A percentile compares a stretch with the other conserved stretches of the same genome.
phyloP scores from a whole-genome alignment of 805 yeast species.

The Torulaspora delbrueckii region DNA sequence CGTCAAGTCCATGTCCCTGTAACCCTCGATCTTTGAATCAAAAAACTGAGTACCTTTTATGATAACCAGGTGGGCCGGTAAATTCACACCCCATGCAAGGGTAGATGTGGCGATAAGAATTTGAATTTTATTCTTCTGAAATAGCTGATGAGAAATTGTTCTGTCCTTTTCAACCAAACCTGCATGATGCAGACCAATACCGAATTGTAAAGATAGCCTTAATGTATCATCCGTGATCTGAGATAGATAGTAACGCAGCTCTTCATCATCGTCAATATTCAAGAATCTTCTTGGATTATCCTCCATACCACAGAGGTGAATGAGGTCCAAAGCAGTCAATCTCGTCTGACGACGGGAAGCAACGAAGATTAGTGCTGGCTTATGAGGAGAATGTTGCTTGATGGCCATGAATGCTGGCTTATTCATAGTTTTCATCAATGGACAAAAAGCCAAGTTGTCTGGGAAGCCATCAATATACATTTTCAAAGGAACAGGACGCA shows the following conservation, averaged over 20 bases:
- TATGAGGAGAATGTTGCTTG: conserved; percentile 86
- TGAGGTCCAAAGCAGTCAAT: conserved; percentile 71
- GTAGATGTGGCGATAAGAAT: conserved; percentile 95
- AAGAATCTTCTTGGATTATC: conserved; percentile 61
- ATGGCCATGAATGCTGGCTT: conserved; percentile 89
- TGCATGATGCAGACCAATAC: conserved; percentile 95
- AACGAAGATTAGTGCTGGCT: conserved; percentile 93
- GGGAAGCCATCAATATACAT: conserved; percentile 86
- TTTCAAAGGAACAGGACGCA: conserved; percentile 89
- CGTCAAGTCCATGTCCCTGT: conserved; percentile 85
- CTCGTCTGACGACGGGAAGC: conserved; percentile 93
- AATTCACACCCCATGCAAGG: conserved; percentile 98
- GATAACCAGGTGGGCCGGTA: conserved; percentile 98
- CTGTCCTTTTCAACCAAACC: conserved; percentile 91
- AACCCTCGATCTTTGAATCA: conserved; percentile 91
- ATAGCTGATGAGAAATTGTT: conserved; percentile 80
- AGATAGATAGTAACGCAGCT: conserved; percentile 73
- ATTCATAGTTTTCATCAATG: conserved; percentile 61
- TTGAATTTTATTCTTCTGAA: conserved; percentile 74
- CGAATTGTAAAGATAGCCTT: conserved; percentile 62
- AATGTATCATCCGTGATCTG: conserved; percentile 86
- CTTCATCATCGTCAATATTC: conserved; percentile 65
- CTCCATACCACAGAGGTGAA: conserved; percentile 62
- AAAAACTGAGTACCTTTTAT: conserved; percentile 96
- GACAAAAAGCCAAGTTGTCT: conserved; percentile 73